A percentile compares a stretch with the other conserved stretches of the same genome.
phyloP scores from a whole-genome alignment of 805 yeast genomes.

The Zygosaccharomyces rouxii region DNA sequence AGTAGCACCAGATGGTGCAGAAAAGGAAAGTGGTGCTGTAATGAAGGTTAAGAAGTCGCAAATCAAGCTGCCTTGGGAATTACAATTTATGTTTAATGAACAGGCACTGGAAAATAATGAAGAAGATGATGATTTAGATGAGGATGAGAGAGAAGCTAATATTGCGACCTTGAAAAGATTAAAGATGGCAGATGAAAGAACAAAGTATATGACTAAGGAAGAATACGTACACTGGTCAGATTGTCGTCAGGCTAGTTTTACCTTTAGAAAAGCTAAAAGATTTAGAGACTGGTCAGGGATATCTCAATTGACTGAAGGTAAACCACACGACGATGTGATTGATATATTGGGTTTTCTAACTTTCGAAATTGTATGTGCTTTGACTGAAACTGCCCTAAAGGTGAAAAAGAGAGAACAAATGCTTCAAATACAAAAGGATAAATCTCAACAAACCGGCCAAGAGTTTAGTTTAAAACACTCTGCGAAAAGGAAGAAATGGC shows the following conservation, averaged over 20 bases:
- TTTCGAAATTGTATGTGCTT: slow-evolving; percentile 91
- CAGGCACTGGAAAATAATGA: slow-evolving; percentile 73
- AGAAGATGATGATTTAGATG: slow-evolving; percentile 68
- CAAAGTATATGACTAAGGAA: slow-evolving; percentile 88
- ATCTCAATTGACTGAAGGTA: slow-evolving; percentile 73
- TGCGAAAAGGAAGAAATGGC: slow-evolving; percentile 46
- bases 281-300: slow-evolving; percentile 97
- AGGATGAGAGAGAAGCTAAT: slow-evolving; percentile 85
- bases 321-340: slow-evolving; percentile 94
- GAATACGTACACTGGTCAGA: slow-evolving; percentile 99
- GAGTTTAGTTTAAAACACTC: slow-evolving; percentile 39
- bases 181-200: slow-evolving; percentile 90
- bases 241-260: slow-evolving; percentile 95
- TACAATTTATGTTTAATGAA: slow-evolving; percentile 88
- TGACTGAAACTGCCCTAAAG: slow-evolving; percentile 86
- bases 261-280: slow-evolving; percentile 89
- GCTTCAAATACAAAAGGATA: slow-evolving; percentile 38
- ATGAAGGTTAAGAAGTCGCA: slow-evolving; percentile 69
- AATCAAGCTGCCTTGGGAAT: slow-evolving; percentile 90
- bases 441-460: slow-evolving; percentile 33
- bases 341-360: slow-evolving; percentile 94
- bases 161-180: slow-evolving; percentile 82
- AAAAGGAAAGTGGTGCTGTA: slow-evolving; percentile 41
- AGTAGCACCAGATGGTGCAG: slow-evolving; percentile 32
- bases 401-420: slow-evolving; percentile 67